Base-by-base conservation (phyloP, 2,329 filamentous ascomycete species). In the Colletotrichum lentis region DNA sequence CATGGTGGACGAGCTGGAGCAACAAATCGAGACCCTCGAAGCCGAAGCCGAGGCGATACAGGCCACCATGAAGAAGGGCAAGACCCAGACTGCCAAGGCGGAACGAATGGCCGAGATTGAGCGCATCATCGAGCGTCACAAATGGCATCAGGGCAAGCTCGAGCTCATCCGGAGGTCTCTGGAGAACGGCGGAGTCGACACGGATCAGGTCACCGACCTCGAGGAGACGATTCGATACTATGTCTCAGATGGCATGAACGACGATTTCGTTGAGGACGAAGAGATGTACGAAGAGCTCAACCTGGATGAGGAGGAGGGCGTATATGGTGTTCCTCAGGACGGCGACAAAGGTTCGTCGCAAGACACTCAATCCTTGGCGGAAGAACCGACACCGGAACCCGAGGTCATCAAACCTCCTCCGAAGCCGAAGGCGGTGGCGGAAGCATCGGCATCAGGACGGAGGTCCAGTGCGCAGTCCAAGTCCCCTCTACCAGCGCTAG, bases 171-270 rank as follows among this genome's bases (percentile, higher is more conserved):
- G 95, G 74, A 89, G 96, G 73, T 92, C 93, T 35, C 82, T 99
- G 72, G 94, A 98, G 77, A 99, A 99, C 76, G 95, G 94, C 65
- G 93, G 91, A 71, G 88, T 98, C 72, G 95, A 98, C 66, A 86
- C 91, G 22, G 92, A 94, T 5, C 90, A 96, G 77, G 94, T 99
- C 73, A 90, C 88, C 71, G 92, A 96, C 2, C 83, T 98, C 62
- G 93, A 97, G 78, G 95, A 98, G 73, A 91, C 89, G 77, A 98
- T 99, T 78, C 90, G 90, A 74, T 97, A 97, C 81, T 99, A 98
- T 77, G 94, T 98, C 56, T 90, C 94, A 62, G 94, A 96, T 77
- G 94, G 94, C 73, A 89, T 91, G 81, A 93, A 92, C 72, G 87
- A 92, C 53, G 95, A 98, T 76, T 98, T 93, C 80, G 90, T 93